Evolutionary conservation across 306 rosid species (phyloP), one percentile per base, ranked within the genome.

Genomic region (Sechiopsis laciniata): DNA sequence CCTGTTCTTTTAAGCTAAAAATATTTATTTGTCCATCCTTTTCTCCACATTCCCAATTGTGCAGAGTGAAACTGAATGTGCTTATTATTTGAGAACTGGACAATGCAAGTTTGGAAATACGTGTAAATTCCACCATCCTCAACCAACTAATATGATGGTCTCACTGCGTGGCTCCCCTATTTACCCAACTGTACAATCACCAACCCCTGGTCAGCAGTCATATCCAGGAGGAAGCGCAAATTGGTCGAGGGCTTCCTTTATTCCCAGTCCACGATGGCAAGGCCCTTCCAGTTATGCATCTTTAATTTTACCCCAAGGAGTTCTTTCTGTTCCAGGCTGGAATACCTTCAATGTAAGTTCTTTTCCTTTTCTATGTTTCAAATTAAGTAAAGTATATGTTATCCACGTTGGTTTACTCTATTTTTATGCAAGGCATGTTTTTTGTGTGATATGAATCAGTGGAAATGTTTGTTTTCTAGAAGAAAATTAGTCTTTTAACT

Each of bases 231-330:
- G 93, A 68, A 83, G 89, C 63, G 80, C 96, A 58, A 90, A 93
- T 81, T 93, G 98, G 98, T 87, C 98, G 55, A 86, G 97, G 77
- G 88, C 94, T 26, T 90, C 98, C 19, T 90, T 84, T 78, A 85
- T 93, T 85, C 85, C 96, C 22, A 93, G 96, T 81, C 97, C 98
- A 26, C 89, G 98, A 70, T 93, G 98, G 98, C 97, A 93, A 85
- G 91, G 96, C 24, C 90, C 97, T 69, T 90, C 98, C 40, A 90
- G 90, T 82, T 93, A 93, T 77, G 82, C 98, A 61, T 88, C 97
- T 66, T 69, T 88, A 58, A 83, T 93, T 85, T 83, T 93, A 69
- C 97, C 97, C 77, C 98, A 93, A 71, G 98, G 97, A 86, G 84
- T 93, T 76, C 94, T 93, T 77, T 86, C 98, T 46, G 97, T 90